Conservation (phyloP, 1,284 basidiomycete species). For the Ustilago hordei region DNA sequence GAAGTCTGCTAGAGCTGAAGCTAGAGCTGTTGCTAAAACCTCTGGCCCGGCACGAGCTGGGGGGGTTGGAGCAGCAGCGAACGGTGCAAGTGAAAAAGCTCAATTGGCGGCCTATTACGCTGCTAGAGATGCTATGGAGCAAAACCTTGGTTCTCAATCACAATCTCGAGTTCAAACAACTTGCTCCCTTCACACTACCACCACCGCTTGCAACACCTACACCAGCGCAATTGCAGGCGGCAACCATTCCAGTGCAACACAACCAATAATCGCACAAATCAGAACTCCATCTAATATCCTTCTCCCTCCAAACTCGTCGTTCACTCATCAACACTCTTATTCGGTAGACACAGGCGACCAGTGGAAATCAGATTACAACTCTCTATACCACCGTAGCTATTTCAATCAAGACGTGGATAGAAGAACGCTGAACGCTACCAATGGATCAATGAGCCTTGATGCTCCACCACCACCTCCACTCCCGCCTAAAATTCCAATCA, state of each 20-base stretch:
- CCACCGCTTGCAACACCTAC: too few relatives aligned
- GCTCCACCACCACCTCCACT: slow-evolving; percentile 22
- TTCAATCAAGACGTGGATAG: not conserved
- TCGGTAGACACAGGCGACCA: not conserved
- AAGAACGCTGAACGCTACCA: not conserved
- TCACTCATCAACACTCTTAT: not conserved
- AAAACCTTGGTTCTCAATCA: slow-evolving; percentile 13
- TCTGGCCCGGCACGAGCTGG: not conserved
- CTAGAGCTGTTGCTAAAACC: slow-evolving; percentile 24
- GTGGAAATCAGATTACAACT: slow-evolving; percentile 34
- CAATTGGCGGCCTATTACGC: slow-evolving; percentile 52
- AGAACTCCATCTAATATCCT: not conserved
- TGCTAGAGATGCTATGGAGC: slow-evolving; percentile 39
- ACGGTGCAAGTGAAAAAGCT: slow-evolving; percentile 38
- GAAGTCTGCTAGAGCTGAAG: slow-evolving; percentile 40
- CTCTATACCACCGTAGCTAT: slow-evolving; percentile 33
- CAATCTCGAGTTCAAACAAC: too few relatives aligned
- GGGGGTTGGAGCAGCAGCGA: not conserved
- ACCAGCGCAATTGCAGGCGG: too few relatives aligned
- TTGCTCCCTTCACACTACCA: too few relatives aligned
- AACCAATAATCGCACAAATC: not conserved
- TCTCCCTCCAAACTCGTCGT: not conserved
- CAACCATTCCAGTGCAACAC: not conserved
- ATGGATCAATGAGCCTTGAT: not conserved
- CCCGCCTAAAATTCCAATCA: slow-evolving; percentile 44